A percentile compares a stretch with the other conserved stretches of the same genome.
Conservation (phyloP, 2,329 filamentous ascomycete species). For the Fusarium multiceps region DNA sequence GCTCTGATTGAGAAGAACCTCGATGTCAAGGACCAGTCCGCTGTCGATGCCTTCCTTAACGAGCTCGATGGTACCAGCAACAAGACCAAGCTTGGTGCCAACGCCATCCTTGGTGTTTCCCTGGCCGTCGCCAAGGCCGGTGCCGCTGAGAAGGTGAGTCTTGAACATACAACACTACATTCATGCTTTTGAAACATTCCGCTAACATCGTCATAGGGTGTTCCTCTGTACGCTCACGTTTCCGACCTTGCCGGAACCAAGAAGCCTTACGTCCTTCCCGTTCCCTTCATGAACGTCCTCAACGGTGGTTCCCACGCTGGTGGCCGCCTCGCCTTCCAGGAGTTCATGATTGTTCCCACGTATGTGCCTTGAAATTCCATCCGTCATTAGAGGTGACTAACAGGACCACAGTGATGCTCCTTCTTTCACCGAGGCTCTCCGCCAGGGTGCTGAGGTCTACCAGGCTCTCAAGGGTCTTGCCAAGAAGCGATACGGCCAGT, state of each 20-base stretch:
- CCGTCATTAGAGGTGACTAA: constrained; percentile 15
- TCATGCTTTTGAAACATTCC: background rate
- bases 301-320: constrained; percentile 96
- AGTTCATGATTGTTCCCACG: constrained; percentile 94
- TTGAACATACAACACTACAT: background rate
- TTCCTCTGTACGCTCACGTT: constrained; percentile 88
- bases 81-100: constrained; percentile 90
- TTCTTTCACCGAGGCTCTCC: constrained; percentile 94
- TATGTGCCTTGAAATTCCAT: constrained; percentile 55
- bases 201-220: constrained; percentile 60
- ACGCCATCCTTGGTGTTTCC: constrained; percentile 87
- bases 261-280: constrained; percentile 90
- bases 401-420: constrained; percentile 72
- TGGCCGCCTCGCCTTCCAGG: constrained; percentile 94
- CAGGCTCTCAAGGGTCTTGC: constrained; percentile 95
- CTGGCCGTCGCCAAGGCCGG: constrained; percentile 89
- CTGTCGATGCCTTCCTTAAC: constrained; percentile 86
- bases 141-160: constrained; percentile 80
- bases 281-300: constrained; percentile 94
- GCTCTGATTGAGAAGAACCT: constrained; percentile 84
- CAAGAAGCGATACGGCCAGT: constrained; percentile 99
- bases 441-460: constrained; percentile 97
- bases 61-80: constrained; percentile 85
- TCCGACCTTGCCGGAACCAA: constrained; percentile 89
- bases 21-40: constrained; percentile 87